phyloP scores from a whole-genome alignment of 148 eudicot genomes.

The Rhododendron ovatum region DNA sequence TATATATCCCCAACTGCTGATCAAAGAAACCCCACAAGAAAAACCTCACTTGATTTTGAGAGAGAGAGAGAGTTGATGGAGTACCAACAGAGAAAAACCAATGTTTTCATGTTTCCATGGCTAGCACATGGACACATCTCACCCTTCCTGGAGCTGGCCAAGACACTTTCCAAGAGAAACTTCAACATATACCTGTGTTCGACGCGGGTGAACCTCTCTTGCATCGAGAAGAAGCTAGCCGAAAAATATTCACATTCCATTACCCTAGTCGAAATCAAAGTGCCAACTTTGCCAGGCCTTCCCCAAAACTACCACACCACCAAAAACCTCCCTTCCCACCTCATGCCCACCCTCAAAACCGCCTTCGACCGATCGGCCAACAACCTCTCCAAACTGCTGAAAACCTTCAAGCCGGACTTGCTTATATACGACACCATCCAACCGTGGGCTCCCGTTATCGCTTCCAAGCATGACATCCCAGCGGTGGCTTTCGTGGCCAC shows the following conservation, averaged over 20 bases:
- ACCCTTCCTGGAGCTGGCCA: conserved; percentile 22
- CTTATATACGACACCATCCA: conserved; percentile 18
- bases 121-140: conserved; percentile 9
- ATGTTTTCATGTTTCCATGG: not conserved
- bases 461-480: conserved; percentile 1
- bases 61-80: not conserved
- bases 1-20: no score
- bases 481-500: conserved; percentile 10
- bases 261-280: conserved; percentile 15
- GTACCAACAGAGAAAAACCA: not conserved
- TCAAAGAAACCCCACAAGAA: not conserved
- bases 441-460: conserved; percentile 16
- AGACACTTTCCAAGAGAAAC: conserved; percentile 16
- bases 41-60: not conserved
- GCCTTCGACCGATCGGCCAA: conserved; percentile 7
- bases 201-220: conserved; percentile 3
- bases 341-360: conserved; percentile 8
- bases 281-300: not conserved
- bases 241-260: not conserved
- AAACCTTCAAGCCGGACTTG: not conserved
- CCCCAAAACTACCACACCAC: conserved; percentile 14
- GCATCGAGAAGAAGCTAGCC: conserved; percentile 2
- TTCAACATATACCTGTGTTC: conserved; percentile 13
- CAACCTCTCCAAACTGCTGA: not conserved
- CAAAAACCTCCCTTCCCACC: conserved; percentile 17